phyloP scores from a whole-genome alignment of 2,329 filamentous ascomycete species.

The Hypomyces rosellus region DNA sequence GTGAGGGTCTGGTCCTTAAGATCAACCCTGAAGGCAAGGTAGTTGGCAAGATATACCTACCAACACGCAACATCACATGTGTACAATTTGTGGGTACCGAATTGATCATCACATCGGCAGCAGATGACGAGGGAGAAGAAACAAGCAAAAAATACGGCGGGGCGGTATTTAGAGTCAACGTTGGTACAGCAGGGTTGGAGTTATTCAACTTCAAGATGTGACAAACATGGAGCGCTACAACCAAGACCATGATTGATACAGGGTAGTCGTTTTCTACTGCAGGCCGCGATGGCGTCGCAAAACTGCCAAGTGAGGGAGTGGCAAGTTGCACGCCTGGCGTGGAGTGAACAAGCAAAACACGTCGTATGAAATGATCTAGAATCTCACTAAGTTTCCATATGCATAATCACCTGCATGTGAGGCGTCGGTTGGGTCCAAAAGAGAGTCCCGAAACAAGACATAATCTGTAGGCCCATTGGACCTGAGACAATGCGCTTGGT shows the following conservation, averaged over 20 bases:
- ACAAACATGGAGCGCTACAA: neutral
- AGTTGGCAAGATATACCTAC: constrained; percentile 67
- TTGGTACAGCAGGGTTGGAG: constrained; percentile 61
- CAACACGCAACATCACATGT: constrained; percentile 76
- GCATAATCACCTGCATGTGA: neutral
- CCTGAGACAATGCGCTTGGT: too few relatives aligned
- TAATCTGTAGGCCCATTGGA: neutral
- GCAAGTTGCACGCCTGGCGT: too few relatives aligned
- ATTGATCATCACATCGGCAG: constrained; percentile 74
- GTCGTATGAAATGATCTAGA: too few relatives aligned
- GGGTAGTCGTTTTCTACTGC: neutral
- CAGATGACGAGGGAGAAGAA: constrained; percentile 58
- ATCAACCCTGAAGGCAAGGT: constrained; percentile 64
- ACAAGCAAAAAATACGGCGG: constrained; percentile 61
- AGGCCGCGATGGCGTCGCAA: too few relatives aligned
- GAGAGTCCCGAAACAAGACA: neutral
- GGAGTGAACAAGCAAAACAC: too few relatives aligned
- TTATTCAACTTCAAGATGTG: constrained; percentile 57
- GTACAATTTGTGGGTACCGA: constrained; percentile 69
- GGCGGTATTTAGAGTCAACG: constrained; percentile 68
- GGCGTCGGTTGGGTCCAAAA: neutral
- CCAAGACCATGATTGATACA: neutral
- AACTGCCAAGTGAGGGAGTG: too few relatives aligned
- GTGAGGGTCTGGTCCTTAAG: constrained; percentile 67
- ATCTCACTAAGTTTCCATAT: too few relatives aligned